These are phyloP conservation scores for Starmerella lactis-condensi DNA, from an alignment of 805 yeast species.

Conservation along the genomic window DNA sequence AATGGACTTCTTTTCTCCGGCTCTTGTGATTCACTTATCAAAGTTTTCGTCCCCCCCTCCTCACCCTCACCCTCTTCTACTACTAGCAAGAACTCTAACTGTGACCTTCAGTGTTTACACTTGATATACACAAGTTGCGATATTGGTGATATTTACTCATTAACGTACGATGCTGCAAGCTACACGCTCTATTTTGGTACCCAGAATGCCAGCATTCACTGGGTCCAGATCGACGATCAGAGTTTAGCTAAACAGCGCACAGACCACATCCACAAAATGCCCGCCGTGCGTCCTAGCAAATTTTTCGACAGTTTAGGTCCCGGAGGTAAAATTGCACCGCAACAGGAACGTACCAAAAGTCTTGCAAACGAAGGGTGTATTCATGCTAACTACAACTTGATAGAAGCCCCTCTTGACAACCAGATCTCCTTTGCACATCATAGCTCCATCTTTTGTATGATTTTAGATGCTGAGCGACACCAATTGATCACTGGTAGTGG, in stretches of 20 bases:
- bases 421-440: conserved; percentile 71
- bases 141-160: conserved; percentile 81
- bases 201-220: conserved; percentile 76
- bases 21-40: conserved; percentile 75
- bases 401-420: conserved; percentile 45
- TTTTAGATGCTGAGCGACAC: conserved; percentile 15
- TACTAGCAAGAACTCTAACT: conserved; percentile 9
- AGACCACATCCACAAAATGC: conserved; percentile 10
- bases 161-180: conserved; percentile 44
- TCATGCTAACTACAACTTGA: conserved; percentile 10
- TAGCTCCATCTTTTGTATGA: conserved; percentile 68
- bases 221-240: conserved; percentile 33
- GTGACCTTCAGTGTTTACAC: conserved; percentile 25
- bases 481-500: conserved; percentile 62
- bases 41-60: conserved; percentile 41
- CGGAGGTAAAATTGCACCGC: conserved; percentile 34
- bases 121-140: conserved; percentile 71
- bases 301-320: conserved; percentile 87
- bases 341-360: conserved; percentile 16
- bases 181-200: conserved; percentile 67
- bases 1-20: conserved; percentile 56
- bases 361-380: conserved; percentile 1
- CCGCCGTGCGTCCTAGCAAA: conserved; percentile 49
- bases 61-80: conserved; percentile 17
- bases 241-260: conserved; percentile 4